Conservation (phyloP, 2,329 filamentous ascomycete species). For the Sporothrix inflata region DNA sequence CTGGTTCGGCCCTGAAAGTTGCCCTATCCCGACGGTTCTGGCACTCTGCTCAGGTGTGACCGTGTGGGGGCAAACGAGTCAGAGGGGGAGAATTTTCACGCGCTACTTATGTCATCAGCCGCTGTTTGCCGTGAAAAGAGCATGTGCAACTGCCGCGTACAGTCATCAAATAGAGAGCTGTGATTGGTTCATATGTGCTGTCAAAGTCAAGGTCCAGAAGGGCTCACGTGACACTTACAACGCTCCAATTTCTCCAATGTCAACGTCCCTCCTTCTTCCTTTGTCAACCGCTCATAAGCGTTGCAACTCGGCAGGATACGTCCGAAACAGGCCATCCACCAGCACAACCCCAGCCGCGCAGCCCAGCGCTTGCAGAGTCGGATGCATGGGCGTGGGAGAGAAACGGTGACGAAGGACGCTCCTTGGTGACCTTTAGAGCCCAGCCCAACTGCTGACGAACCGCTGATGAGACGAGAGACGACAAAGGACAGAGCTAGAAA, state of each 20-base stretch:
- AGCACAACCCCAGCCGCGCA: neutral
- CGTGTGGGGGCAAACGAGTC: conserved; percentile 12
- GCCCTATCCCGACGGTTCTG: neutral
- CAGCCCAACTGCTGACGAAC: neutral
- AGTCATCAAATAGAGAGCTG: neutral
- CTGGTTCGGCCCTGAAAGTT: conserved; percentile 19
- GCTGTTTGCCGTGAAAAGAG: neutral
- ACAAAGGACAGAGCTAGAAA: neutral
- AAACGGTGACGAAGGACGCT: neutral
- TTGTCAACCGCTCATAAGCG: conserved; percentile 7
- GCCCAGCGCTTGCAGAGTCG: neutral
- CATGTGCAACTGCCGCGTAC: neutral
- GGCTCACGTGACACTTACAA: conserved; percentile 6
- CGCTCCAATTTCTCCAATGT: neutral
- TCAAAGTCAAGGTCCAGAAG: no score
- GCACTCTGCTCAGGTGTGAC: neutral
- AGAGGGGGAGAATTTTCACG: neutral
- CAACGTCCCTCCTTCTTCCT: neutral
- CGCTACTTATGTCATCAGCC: conserved; percentile 12
- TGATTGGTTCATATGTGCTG: neutral
- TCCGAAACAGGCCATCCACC: neutral
- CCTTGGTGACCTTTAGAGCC: neutral
- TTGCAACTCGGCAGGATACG: conserved; percentile 19
- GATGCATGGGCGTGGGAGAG: neutral
- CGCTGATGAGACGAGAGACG: neutral